Conservation (phyloP, 2,329 filamentous ascomycete species). For the Aspergillus aculeatus region DNA sequence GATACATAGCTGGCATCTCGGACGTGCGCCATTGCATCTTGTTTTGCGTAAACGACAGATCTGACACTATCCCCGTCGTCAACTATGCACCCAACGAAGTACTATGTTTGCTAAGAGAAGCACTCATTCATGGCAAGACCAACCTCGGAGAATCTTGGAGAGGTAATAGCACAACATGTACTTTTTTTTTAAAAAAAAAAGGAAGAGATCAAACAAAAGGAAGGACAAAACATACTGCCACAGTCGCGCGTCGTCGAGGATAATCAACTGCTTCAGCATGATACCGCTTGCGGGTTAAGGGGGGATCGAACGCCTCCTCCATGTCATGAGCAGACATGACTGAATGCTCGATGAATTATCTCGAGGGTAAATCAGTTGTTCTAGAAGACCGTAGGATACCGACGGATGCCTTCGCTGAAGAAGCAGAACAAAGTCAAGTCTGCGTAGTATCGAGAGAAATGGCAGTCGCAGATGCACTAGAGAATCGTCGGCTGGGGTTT, state of each 20-base stretch:
- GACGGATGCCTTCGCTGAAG: neutral
- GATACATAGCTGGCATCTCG: conserved; percentile 80
- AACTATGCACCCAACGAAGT: neutral
- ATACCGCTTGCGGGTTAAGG: conserved; percentile 27
- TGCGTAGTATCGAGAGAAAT: neutral
- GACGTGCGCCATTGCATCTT: conserved; percentile 73
- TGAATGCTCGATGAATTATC: neutral
- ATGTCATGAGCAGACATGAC: conserved; percentile 24
- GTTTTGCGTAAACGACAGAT: conserved; percentile 79
- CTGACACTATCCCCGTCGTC: conserved; percentile 60
- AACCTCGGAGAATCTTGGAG: neutral
- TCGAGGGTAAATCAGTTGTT: neutral
- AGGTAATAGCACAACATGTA: neutral
- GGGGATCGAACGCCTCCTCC: conserved; percentile 18
- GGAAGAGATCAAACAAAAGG: neutral
- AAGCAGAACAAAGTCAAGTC: neutral
- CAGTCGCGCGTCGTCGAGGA: conserved; percentile 34
- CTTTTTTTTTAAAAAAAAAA: neutral
- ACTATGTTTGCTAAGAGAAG: neutral
- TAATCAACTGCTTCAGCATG: conserved; percentile 32
- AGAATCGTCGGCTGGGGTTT: neutral
- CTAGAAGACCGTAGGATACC: neutral
- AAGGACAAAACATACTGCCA: conserved; percentile 29
- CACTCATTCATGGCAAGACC: conserved; percentile 3
- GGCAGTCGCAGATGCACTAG: neutral